These are phyloP conservation scores for Monosporascus sp. DNA, from an alignment of 2,329 filamentous ascomycete genomes.

Conservation along the genomic window DNA sequence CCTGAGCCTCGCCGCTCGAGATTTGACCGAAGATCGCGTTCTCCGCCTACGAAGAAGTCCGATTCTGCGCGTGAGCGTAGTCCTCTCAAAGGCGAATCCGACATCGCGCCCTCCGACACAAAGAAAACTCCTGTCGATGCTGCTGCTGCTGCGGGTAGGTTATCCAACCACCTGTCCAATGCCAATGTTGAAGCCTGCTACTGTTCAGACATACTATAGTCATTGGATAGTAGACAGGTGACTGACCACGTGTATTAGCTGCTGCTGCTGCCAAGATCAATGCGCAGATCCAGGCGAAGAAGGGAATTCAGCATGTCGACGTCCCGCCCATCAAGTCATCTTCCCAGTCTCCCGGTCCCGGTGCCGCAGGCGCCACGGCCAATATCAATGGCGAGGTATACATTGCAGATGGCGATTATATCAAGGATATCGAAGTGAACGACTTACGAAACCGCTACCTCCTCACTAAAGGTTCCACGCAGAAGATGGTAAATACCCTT, in stretches of 20 bases:
- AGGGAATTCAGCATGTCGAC: constrained; percentile 85
- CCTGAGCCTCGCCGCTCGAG: constrained; percentile 73
- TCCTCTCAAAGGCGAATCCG: constrained; percentile 52
- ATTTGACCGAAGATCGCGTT: constrained; percentile 90
- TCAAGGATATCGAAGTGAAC: constrained; percentile 99
- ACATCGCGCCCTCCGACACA: constrained; percentile 28
- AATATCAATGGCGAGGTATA: constrained; percentile 85
- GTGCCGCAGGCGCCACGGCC: constrained; percentile 33
- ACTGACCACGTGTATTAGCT: constrained; percentile 45
- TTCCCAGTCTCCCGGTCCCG: constrained; percentile 36
- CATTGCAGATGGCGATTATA: constrained; percentile 93
- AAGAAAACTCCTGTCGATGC: constrained; percentile 58
- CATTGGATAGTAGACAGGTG: background rate
- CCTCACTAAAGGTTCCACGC: constrained; percentile 92
- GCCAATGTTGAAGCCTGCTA: constrained; percentile 9
- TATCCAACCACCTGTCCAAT: constrained; percentile 1
- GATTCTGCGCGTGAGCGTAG: constrained; percentile 77
- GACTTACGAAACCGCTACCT: constrained; percentile 95
- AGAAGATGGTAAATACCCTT: constrained; percentile 97
- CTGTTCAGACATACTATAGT: background rate
- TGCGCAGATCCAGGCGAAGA: constrained; percentile 77
- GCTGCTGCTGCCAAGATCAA: constrained; percentile 88
- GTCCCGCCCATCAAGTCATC: constrained; percentile 72
- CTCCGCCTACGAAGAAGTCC: constrained; percentile 62
- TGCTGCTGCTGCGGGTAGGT: constrained; percentile 71